Percentiles rank a stretch among this genome's conserved stretches.
Conservation (phyloP, 1,139 yeast species). For the Taphrina wiesneri region DNA sequence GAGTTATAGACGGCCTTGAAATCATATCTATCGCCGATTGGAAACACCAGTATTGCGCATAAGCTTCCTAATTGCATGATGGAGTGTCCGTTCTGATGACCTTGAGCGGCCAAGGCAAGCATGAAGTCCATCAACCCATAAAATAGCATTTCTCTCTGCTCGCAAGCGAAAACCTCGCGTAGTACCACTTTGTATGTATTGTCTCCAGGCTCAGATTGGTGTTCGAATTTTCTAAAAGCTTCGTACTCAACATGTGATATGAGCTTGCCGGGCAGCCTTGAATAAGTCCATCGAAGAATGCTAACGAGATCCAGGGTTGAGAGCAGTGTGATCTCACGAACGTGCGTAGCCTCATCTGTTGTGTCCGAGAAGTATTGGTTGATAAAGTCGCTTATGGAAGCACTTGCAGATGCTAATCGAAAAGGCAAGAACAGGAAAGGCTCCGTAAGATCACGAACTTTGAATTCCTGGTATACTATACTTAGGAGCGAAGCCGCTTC, state of each 20-base stretch:
- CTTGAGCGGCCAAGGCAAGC: slow-evolving; percentile 15
- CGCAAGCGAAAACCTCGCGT: background rate
- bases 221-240: background rate
- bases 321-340: background rate
- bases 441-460: slow-evolving; percentile 1
- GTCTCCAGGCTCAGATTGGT: background rate
- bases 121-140: slow-evolving; percentile 12
- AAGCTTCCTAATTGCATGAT: slow-evolving; percentile 3
- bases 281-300: slow-evolving; percentile 20
- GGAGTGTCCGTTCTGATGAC: slow-evolving; percentile 13
- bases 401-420: slow-evolving; percentile 3
- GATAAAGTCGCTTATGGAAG: slow-evolving; percentile 4
- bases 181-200: background rate
- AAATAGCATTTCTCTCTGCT: background rate
- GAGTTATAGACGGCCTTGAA: slow-evolving; percentile 1
- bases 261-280: background rate
- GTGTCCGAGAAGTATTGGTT: background rate
- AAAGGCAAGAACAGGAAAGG: slow-evolving; percentile 27
- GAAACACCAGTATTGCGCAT: slow-evolving; percentile 7
- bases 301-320: slow-evolving; percentile 4
- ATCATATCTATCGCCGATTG: background rate
- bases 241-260: background rate
- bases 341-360: background rate
- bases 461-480: background rate
- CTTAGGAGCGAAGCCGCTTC: background rate